Percentiles rank a stretch among this genome's conserved stretches.
Conservation (phyloP, 2,329 filamentous ascomycete genomes). For the Aspergillus pseudonomiae region DNA sequence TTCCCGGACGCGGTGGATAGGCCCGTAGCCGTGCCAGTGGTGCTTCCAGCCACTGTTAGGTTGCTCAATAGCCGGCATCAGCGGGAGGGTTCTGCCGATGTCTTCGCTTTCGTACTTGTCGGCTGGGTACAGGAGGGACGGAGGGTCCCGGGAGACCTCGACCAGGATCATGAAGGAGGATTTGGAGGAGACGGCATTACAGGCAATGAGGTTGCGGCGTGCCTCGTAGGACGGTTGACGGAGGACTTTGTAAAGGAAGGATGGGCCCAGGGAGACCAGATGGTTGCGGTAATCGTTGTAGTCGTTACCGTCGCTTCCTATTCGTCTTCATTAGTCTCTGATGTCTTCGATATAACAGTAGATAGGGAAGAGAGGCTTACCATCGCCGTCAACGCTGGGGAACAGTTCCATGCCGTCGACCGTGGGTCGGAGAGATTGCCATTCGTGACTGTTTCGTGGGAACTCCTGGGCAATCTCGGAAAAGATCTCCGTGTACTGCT, state of each 20-base stretch:
- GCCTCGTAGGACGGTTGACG: constrained; percentile 9
- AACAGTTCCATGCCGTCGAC: constrained; percentile 15
- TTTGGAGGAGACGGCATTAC: constrained; percentile 18
- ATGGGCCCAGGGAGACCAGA: constrained; percentile 19
- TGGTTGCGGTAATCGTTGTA: constrained; percentile 22
- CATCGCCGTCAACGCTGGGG: constrained; percentile 12
- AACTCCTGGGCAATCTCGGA: constrained; percentile 16
- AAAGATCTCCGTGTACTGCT: constrained; percentile 17
- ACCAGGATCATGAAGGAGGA: constrained; percentile 20
- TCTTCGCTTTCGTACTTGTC: constrained; percentile 7
- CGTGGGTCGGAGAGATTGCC: constrained; percentile 16
- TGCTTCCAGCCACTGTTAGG: constrained; percentile 17
- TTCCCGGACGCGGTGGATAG: background rate
- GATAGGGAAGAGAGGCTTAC: constrained; percentile 5
- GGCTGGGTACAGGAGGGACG: constrained; percentile 11
- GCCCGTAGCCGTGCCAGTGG: constrained; percentile 13
- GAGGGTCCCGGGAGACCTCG: constrained; percentile 9
- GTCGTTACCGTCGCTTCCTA: constrained; percentile 9
- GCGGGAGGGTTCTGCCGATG: constrained; percentile 5
- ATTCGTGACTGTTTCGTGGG: constrained; percentile 14
- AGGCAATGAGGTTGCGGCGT: constrained; percentile 15
- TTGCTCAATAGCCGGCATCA: constrained; percentile 13
- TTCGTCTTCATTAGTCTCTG: background rate
- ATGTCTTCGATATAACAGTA: background rate
- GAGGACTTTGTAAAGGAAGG: constrained; percentile 17